Percentiles rank a stretch among this genome's conserved stretches.
These are phyloP conservation scores for Vitis hybrid DNA, from an alignment of 177 flowering plant genomes.

Conservation along the genomic window DNA sequence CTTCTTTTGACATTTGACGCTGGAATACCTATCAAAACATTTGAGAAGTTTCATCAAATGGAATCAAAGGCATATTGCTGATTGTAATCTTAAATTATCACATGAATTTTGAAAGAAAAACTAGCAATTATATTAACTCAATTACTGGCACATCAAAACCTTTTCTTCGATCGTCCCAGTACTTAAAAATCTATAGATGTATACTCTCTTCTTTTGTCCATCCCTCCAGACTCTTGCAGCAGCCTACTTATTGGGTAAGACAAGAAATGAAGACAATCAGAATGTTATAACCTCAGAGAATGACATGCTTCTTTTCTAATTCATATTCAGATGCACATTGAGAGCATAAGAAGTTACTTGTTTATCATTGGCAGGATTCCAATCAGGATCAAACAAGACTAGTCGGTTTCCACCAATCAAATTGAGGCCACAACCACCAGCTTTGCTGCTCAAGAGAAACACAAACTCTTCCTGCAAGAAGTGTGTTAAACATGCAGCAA, in stretches of 20 bases:
- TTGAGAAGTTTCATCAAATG: not conserved
- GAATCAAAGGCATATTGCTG: not conserved
- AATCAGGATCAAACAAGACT: constrained; percentile 97
- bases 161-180: constrained; percentile 99
- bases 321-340: not conserved
- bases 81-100: not conserved
- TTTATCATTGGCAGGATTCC: constrained; percentile 99
- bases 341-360: constrained; percentile 51
- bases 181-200: constrained; percentile 88
- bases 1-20: constrained; percentile 99
- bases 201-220: constrained; percentile 99
- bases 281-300: not conserved
- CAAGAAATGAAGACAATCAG: constrained; percentile 2
- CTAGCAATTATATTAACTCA: not conserved
- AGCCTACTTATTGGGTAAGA: constrained; percentile 51
- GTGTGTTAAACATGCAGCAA: constrained; percentile 5
- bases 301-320: not conserved
- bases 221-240: constrained; percentile 99
- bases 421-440: constrained; percentile 99
- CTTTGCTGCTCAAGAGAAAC: constrained; percentile 98
- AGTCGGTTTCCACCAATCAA: constrained; percentile 95
- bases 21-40: constrained; percentile 73
- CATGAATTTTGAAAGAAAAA: not conserved
- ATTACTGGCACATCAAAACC: constrained; percentile 37
- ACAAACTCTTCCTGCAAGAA: constrained; percentile 90